Conservation (phyloP, 148 eudicot species). For the Rheum nobile region DNA sequence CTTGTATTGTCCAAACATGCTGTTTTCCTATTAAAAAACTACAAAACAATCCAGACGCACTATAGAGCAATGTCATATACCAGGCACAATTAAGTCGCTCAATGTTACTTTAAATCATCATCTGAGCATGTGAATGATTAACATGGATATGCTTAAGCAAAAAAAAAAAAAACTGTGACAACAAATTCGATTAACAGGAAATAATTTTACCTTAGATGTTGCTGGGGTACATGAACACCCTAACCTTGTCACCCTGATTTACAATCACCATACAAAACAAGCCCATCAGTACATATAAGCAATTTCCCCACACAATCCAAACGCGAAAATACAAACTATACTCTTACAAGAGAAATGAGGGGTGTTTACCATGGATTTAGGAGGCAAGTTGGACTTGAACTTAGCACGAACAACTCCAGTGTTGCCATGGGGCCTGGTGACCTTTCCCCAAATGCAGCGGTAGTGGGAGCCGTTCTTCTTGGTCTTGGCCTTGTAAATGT, state of each 20-base stretch:
- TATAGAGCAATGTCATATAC: too few species aligned
- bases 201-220: constrained; percentile 21
- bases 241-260: constrained; percentile 25
- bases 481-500: constrained; percentile 48
- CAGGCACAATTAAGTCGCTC: too few species aligned
- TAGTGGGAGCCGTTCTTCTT: constrained; percentile 46
- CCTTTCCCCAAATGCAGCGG: constrained; percentile 59
- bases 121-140: too few species aligned
- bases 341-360: too few species aligned
- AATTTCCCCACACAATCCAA: not conserved
- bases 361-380: constrained; percentile 39
- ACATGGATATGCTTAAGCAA: too few species aligned
- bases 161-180: too few species aligned
- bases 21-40: too few species aligned
- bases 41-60: too few species aligned
- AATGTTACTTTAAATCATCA: too few species aligned
- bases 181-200: not conserved
- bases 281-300: not conserved
- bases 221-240: constrained; percentile 43
- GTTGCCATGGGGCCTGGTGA: constrained; percentile 52
- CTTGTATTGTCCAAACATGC: too few species aligned
- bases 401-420: constrained; percentile 46
- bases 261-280: not conserved
- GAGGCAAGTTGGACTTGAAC: constrained; percentile 50
- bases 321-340: too few species aligned